Conservation (phyloP, 768 basidiomycete species). For the Agaricus blazei region DNA sequence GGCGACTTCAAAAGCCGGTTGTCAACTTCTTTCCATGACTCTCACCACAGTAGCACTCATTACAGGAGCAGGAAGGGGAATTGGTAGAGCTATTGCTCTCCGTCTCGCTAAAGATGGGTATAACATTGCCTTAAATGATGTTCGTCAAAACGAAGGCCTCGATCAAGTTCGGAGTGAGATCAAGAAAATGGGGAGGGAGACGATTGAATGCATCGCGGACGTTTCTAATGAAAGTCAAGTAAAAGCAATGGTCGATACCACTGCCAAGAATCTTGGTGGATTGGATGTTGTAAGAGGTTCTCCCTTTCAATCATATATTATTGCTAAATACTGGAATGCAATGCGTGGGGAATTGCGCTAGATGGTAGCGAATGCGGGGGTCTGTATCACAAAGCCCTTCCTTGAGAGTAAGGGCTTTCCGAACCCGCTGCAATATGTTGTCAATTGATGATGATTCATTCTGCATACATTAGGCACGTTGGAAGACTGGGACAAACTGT, state of each 20-base stretch:
- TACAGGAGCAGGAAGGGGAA: constrained; percentile 40
- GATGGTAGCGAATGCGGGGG: constrained; percentile 10
- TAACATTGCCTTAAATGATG: constrained; percentile 36
- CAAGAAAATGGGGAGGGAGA: constrained; percentile 9
- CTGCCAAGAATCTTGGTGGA: constrained; percentile 12
- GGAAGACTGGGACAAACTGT: constrained; percentile 34
- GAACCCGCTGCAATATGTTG: too few species aligned
- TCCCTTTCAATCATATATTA: not conserved
- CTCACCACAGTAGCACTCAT: constrained; percentile 28
- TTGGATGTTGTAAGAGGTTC: constrained; percentile 16
- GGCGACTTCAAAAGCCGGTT: too few species aligned
- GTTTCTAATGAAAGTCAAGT: constrained; percentile 16
- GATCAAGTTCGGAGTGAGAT: constrained; percentile 13
- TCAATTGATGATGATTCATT: too few species aligned
- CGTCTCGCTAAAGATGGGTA: constrained; percentile 39
- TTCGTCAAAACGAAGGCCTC: constrained; percentile 11
- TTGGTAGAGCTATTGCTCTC: constrained; percentile 39
- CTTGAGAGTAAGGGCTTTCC: not conserved
- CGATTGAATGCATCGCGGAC: constrained; percentile 12
- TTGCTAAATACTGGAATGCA: too few species aligned
- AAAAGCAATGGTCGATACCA: constrained; percentile 12
- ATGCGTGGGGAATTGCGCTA: not conserved
- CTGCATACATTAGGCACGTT: constrained; percentile 19
- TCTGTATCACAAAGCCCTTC: not conserved
- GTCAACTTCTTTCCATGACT: too few species aligned